A percentile compares a stretch with the other conserved stretches of the same genome.
These are phyloP conservation scores for Cyberlindnera lachancei DNA, from an alignment of 805 yeast genomes.

Conservation along the genomic window DNA sequence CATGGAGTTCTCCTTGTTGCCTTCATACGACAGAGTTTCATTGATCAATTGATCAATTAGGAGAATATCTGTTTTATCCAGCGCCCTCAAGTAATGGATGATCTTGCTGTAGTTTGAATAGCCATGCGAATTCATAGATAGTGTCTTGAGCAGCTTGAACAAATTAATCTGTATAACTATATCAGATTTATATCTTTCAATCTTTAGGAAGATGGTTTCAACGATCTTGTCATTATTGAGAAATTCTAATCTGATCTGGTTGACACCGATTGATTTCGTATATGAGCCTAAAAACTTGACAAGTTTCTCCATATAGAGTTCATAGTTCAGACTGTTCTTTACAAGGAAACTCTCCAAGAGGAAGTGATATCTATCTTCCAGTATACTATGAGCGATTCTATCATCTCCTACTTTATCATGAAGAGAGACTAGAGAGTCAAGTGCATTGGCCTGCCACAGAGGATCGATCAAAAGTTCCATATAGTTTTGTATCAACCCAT, in stretches of 20 bases:
- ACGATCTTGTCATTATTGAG: constrained; percentile 11
- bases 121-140: constrained; percentile 8
- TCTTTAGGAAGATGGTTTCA: constrained; percentile 8
- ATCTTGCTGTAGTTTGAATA: constrained; percentile 11
- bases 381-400: constrained; percentile 20
- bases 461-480: constrained; percentile 36
- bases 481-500: constrained; percentile 25
- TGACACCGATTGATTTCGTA: constrained; percentile 11
- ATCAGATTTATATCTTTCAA: constrained; percentile 7
- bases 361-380: constrained; percentile 25
- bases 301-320: constrained; percentile 34
- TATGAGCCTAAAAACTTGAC: constrained; percentile 24
- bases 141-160: constrained; percentile 16
- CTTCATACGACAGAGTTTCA: constrained; percentile 13
- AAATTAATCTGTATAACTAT: constrained; percentile 13
- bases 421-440: constrained; percentile 40
- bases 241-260: constrained; percentile 16
- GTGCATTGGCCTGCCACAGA: constrained; percentile 45
- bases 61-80: constrained; percentile 9
- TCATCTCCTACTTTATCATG: constrained; percentile 31
- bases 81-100: constrained; percentile 1
- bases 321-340: constrained; percentile 34
- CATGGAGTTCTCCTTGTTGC: constrained; percentile 23
- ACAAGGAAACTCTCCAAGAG: constrained; percentile 34
- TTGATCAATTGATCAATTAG: constrained; percentile 17